Percentiles rank a stretch among this genome's conserved stretches.
Conservation (phyloP, 805 yeast genomes). For the Yarrowia deformans region DNA sequence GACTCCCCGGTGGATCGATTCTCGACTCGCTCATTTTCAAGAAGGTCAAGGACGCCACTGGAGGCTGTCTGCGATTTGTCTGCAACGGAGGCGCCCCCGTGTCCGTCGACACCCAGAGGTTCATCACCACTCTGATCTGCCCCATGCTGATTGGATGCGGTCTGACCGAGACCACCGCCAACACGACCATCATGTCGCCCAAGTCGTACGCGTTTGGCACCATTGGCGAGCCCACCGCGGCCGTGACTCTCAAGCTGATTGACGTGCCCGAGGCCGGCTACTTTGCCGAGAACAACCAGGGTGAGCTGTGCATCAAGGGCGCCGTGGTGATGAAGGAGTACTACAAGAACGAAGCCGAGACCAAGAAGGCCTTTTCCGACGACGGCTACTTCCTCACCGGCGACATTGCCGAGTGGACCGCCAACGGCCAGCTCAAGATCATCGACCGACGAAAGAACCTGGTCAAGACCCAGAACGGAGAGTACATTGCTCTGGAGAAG, state of each 20-base stretch:
- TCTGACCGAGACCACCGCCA: constrained; percentile 94
- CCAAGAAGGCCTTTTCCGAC: constrained; percentile 72
- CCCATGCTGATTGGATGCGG: constrained; percentile 96
- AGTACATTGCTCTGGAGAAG: constrained; percentile 95
- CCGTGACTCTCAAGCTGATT: constrained; percentile 84
- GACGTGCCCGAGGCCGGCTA: constrained; percentile 94
- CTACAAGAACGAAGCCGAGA: constrained; percentile 83
- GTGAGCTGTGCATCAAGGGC: constrained; percentile 87
- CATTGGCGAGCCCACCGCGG: constrained; percentile 83
- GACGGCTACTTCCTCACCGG: constrained; percentile 97
- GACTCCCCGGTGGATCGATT: constrained; percentile 73
- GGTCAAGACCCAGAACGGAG: constrained; percentile 96
- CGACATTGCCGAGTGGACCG: constrained; percentile 93
- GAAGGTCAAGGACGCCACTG: constrained; percentile 91
- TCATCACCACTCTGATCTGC: constrained; percentile 74
- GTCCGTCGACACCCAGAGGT: constrained; percentile 79
- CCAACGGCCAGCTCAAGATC: constrained; percentile 76
- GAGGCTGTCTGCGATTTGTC: constrained; percentile 77
- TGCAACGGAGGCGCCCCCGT: constrained; percentile 95
- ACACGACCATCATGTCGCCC: constrained; percentile 73
- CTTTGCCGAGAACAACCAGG: constrained; percentile 87
- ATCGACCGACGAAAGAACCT: constrained; percentile 96
- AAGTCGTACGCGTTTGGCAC: constrained; percentile 71
- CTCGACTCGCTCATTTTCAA: constrained; percentile 81
- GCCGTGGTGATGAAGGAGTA: constrained; percentile 75